phyloP scores from a whole-genome alignment of 139 green algal species.

The Diplosphaera chodatii region DNA sequence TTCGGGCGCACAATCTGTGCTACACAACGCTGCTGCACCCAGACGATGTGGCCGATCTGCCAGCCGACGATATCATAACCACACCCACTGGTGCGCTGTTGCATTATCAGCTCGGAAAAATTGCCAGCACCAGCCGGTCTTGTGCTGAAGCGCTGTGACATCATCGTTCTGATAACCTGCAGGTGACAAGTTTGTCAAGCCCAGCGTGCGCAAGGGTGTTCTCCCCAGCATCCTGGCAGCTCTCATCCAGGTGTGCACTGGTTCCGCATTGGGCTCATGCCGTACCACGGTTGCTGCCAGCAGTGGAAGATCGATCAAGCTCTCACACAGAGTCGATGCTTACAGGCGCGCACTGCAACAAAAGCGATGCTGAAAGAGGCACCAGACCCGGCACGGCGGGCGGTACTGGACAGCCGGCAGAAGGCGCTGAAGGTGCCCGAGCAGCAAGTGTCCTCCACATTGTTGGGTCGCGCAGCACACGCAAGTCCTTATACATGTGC shows the following conservation, averaged over 20 bases:
- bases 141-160: too few relatives aligned
- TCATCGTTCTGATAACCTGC: not conserved
- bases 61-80: constrained; percentile 18
- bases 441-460: too few relatives aligned
- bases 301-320: too few relatives aligned
- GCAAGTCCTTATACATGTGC: not conserved
- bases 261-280: too few relatives aligned
- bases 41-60: constrained; percentile 36
- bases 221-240: constrained; percentile 61
- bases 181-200: constrained; percentile 45
- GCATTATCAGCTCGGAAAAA: not conserved
- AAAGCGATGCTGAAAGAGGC: constrained; percentile 36
- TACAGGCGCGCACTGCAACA: constrained; percentile 39
- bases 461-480: too few relatives aligned
- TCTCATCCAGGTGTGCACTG: constrained; percentile 39
- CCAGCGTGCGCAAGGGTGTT: constrained; percentile 44
- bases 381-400: constrained; percentile 13
- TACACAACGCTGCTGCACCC: constrained; percentile 71
- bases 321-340: too few relatives aligned
- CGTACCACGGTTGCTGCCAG: too few relatives aligned
- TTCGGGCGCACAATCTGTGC: constrained; percentile 72
- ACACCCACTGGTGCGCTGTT: constrained; percentile 36
- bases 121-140: too few relatives aligned
- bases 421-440: constrained; percentile 83
- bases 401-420: constrained; percentile 69